Conservation (phyloP, 2,329 filamentous ascomycete species). For the Talaromyces sp. region DNA sequence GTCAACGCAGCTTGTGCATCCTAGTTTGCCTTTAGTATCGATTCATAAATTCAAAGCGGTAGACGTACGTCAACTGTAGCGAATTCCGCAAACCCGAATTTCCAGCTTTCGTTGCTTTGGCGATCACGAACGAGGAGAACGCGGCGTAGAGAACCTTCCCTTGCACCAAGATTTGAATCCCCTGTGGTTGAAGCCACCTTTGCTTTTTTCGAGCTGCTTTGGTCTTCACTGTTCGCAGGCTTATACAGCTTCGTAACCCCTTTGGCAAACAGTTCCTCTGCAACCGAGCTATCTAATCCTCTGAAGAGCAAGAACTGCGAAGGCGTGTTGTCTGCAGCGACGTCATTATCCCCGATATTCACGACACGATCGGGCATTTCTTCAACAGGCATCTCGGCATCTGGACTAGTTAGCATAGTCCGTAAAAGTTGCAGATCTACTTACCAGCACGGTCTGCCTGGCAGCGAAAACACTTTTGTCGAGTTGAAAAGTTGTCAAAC, state of each 20-base stretch:
- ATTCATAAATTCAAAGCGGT: not conserved
- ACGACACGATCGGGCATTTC: slow-evolving; percentile 39
- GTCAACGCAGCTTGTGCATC: slow-evolving; percentile 70
- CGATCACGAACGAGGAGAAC: slow-evolving; percentile 73
- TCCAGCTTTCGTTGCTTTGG: slow-evolving; percentile 65
- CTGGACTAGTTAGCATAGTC: slow-evolving; percentile 18
- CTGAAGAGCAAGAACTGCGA: slow-evolving; percentile 75
- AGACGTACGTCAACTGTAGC: slow-evolving; percentile 56
- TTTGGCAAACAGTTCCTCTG: slow-evolving; percentile 65
- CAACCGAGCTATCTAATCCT: slow-evolving; percentile 64
- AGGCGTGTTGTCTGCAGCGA: slow-evolving; percentile 51
- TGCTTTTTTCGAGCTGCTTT: slow-evolving; percentile 29
- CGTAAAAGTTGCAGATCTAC: slow-evolving; percentile 15
- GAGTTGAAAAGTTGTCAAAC: slow-evolving; percentile 53
- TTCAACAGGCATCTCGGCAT: slow-evolving; percentile 28
- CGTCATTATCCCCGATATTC: slow-evolving; percentile 53
- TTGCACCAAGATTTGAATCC: slow-evolving; percentile 62
- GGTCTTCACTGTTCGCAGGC: slow-evolving; percentile 32
- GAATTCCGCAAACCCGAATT: slow-evolving; percentile 82
- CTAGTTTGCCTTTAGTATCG: slow-evolving; percentile 18
- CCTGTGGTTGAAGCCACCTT: slow-evolving; percentile 54
- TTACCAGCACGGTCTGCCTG: slow-evolving; percentile 50
- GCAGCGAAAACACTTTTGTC: slow-evolving; percentile 55
- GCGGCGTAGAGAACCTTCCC: slow-evolving; percentile 67
- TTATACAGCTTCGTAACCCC: slow-evolving; percentile 72